A percentile compares a stretch with the other conserved stretches of the same genome.
phyloP scores from a whole-genome alignment of 1,139 yeast species.

The Blastobotrys serpentis region DNA sequence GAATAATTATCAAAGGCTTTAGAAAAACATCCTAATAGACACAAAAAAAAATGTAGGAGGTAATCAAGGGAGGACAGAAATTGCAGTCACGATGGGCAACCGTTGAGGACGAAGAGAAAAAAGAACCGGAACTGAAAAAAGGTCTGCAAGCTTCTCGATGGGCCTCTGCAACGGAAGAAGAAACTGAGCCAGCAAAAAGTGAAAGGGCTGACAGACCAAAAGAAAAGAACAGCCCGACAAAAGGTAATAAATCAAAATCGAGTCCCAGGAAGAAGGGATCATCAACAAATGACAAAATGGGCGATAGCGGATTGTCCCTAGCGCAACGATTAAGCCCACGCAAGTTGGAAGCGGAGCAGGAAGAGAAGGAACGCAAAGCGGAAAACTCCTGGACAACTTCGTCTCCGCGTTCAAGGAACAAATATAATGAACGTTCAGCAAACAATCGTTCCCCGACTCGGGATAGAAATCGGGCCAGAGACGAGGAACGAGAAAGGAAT shows the following conservation, averaged over 20 bases:
- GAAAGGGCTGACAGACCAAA: neutral
- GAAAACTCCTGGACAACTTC: too few species aligned
- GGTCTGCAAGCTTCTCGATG: constrained; percentile 12
- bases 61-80: constrained; percentile 11
- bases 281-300: constrained; percentile 2
- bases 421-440: neutral
- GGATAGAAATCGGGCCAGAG: neutral
- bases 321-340: constrained; percentile 11
- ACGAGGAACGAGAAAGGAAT: constrained; percentile 15
- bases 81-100: constrained; percentile 21
- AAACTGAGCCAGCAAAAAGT: neutral
- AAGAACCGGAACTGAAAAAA: neutral
- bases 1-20: too few species aligned
- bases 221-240: neutral
- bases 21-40: too few species aligned
- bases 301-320: neutral
- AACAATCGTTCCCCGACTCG: neutral
- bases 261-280: constrained; percentile 5
- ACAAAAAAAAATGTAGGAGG: too few species aligned
- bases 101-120: constrained; percentile 6
- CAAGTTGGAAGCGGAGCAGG: constrained; percentile 6
- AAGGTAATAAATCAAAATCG: neutral
- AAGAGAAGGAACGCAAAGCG: too few species aligned
- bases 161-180: constrained; percentile 7
- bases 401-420: too few species aligned